A percentile compares a stretch with the other conserved stretches of the same genome.
These are phyloP conservation scores for Nakazawaea pomicola DNA, from an alignment of 805 yeast species.

Conservation along the genomic window DNA sequence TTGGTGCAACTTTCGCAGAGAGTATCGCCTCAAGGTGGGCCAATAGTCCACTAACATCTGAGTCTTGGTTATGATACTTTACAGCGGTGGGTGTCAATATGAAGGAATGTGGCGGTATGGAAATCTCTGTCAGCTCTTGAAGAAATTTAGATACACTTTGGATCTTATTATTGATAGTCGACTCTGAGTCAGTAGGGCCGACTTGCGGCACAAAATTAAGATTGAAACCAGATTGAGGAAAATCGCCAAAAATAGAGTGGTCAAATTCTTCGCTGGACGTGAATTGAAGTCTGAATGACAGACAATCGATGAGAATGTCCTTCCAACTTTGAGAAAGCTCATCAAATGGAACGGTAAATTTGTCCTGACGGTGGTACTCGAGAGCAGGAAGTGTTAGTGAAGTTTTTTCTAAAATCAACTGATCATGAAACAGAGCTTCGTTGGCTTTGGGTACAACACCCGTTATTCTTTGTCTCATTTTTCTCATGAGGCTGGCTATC, in stretches of 20 bases:
- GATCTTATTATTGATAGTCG: background rate
- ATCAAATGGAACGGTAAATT: constrained; percentile 6
- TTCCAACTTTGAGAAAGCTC: background rate
- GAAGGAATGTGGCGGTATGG: background rate
- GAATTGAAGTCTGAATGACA: background rate
- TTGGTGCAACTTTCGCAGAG: no score
- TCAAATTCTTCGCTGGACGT: constrained; percentile 1
- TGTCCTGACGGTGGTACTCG: constrained; percentile 8
- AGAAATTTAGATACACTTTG: no score
- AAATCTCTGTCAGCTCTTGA: no score
- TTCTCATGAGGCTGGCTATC: no score
- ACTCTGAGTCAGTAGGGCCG: no score
- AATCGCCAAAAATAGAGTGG: constrained; percentile 10
- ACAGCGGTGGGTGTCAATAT: constrained; percentile 5
- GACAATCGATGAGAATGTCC: background rate
- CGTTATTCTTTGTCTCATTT: constrained; percentile 8
- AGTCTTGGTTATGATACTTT: background rate
- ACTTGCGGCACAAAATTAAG: constrained; percentile 5
- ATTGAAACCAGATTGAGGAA: constrained; percentile 4
- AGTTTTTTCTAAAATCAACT: background rate
- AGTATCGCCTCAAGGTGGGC: no score
- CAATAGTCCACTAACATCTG: no score
- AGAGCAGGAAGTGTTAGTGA: constrained; percentile 1
- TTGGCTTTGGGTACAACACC: background rate
- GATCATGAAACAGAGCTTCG: constrained; percentile 6